Evolutionary conservation across 768 basidiomycete genomes (phyloP).

Genomic region (Astraeus odoratus): DNA sequence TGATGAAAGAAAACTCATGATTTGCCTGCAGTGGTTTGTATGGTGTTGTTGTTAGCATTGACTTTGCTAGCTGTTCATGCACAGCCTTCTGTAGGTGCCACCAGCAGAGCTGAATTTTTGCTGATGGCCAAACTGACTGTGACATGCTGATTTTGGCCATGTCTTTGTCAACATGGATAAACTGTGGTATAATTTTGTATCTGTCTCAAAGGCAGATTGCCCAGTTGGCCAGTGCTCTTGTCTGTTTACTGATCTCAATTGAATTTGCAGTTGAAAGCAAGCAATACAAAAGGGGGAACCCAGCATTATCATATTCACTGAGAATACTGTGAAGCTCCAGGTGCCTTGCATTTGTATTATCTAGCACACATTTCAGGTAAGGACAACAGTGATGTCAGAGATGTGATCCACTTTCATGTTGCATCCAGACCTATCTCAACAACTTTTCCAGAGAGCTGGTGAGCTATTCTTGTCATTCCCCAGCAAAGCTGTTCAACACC

Average conservation of each 20-base stretch:
- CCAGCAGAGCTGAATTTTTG: conserved; percentile 8
- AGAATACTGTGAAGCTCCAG: conserved; percentile 20
- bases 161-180: conserved; percentile 9
- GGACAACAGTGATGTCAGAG: conserved; percentile 1
- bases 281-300: conserved; percentile 18
- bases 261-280: conserved; percentile 17
- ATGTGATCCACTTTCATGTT: conserved; percentile 14
- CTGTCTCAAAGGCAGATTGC: conserved; percentile 5
- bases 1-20: conserved; percentile 3
- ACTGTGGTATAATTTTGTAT: conserved; percentile 3
- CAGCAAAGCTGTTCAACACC: conserved; percentile 13
- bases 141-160: conserved; percentile 10
- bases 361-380: background rate
- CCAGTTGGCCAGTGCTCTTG: conserved; percentile 12
- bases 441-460: conserved; percentile 3
- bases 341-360: conserved; percentile 1
- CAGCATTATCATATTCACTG: conserved; percentile 17
- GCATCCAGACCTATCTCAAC: conserved; percentile 11
- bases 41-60: conserved; percentile 9
- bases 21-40: conserved; percentile 1
- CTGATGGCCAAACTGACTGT: conserved; percentile 1
- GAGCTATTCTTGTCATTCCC: conserved; percentile 2
- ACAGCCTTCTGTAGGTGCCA: conserved; percentile 9
- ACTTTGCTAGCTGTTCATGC: background rate
- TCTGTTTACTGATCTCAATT: conserved; percentile 14